Evolutionary conservation across 495 filamentous ascomycete genomes (phyloP), one percentile per base, ranked within the genome.

Genomic region (Durotheca rogersii): DNA sequence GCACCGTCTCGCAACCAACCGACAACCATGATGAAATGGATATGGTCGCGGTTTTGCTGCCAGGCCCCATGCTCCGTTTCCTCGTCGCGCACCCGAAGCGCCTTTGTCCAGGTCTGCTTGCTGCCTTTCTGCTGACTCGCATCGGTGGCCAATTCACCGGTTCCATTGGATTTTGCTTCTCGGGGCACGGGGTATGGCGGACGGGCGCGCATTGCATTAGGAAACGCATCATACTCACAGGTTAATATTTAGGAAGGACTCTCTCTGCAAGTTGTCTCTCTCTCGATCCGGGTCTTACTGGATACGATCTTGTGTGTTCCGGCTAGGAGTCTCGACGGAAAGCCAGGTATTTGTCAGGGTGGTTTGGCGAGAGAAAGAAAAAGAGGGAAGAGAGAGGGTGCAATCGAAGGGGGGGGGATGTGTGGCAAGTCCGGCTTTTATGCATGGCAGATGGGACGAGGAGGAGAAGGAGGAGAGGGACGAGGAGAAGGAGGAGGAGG

Each of bases 321-420:
- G 52, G n/a, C n/a, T n/a, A n/a, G 35, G 37, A 27, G 38, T 51
- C 47, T 60, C 51, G 43, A 55, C 29, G 44, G 53, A 43, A 45
- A 57, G 58, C 47, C 54, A 51, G 63, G 51, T 52, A 60, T 53
- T 62, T 66, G 42, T 57, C 55, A 45, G 49, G 53, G 48, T 56
- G 47, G 37, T 53, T 55, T 58, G 60, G 62, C 56, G 61, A 64
- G 49, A 56, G 56, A 57, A 62, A 62, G 53, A 58, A 58, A 55
- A 59, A 57, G 34, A 29, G 44, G 57, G 41, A 40, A 21, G 29
- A 29, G 35, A 48, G 29, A 35, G 44, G 50, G 39, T n/a, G n/a
- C n/a, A n/a, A n/a, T n/a, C 19, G 42, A 53, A 12, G 25, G 48
- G 25, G 56, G 44, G 51, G 53, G 44, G 60, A 58, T 60, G 60